Conservation (phyloP, 345 rosid species). For the Euphorbia peplus region DNA sequence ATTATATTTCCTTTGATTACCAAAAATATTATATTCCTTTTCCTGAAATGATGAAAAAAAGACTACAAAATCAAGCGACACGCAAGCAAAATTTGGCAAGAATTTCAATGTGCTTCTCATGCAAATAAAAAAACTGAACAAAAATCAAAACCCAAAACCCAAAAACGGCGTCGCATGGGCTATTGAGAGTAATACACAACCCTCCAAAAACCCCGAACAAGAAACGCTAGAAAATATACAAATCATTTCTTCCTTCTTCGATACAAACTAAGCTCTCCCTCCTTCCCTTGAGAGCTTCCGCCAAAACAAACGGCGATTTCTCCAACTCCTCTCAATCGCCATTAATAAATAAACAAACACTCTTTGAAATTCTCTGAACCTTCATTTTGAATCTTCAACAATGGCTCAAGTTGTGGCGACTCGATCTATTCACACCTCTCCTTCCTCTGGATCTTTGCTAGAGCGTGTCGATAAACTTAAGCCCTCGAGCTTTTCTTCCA, state of each 20-base stretch:
- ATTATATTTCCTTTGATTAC: too few species aligned
- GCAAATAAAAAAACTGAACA: background rate
- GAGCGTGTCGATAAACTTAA: constrained; percentile 47
- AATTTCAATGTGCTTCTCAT: constrained; percentile 1
- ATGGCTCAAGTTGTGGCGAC: constrained; percentile 88
- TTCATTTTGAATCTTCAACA: background rate
- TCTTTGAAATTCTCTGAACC: background rate
- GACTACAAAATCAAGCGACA: background rate
- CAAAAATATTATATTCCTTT: too few species aligned
- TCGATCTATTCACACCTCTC: constrained; percentile 55
- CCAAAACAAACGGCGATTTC: constrained; percentile 53
- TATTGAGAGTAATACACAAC: background rate
- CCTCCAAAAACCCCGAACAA: background rate
- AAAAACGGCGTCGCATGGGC: constrained; percentile 3
- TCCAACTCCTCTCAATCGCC: constrained; percentile 25
- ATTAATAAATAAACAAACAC: background rate
- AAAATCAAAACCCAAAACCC: background rate
- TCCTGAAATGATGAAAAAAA: too few species aligned
- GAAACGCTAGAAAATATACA: background rate
- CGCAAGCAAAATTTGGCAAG: background rate
- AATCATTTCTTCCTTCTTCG: constrained; percentile 34
- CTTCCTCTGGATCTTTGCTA: constrained; percentile 46
- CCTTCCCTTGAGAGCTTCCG: constrained; percentile 33
- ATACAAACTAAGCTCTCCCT: constrained; percentile 50
- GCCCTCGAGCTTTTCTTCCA: constrained; percentile 49